Percentiles rank a stretch among this genome's conserved stretches.
Evolutionary conservation across 371 early-diverging fungal genomes (phyloP).

Genomic region (Mortierella sp.): DNA sequence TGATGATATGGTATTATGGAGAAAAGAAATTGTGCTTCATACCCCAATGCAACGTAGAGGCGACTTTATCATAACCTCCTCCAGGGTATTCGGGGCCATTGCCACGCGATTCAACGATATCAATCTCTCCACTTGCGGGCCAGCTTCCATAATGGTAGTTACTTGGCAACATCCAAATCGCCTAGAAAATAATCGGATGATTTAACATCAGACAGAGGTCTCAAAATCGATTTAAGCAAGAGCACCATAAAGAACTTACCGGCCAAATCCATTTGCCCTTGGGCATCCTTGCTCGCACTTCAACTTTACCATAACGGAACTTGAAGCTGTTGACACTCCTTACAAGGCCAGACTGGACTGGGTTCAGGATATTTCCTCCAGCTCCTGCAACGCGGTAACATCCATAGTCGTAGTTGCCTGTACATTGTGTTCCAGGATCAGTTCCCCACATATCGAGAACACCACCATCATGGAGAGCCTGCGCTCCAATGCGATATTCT

Average conservation of each 20-base stretch:
- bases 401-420: constrained; percentile 59
- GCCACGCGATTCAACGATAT: constrained; percentile 70
- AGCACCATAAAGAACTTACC: constrained; percentile 18
- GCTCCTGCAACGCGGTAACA: constrained; percentile 66
- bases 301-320: constrained; percentile 71
- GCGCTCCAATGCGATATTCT: constrained; percentile 40
- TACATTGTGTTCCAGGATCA: constrained; percentile 57
- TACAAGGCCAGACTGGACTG: constrained; percentile 74
- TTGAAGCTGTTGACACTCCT: constrained; percentile 64
- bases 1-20: not conserved
- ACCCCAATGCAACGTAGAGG: constrained; percentile 75
- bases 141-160: constrained; percentile 75
- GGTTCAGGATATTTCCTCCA: constrained; percentile 72
- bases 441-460: constrained; percentile 55
- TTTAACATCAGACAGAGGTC: not conserved
- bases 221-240: too few species aligned
- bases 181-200: constrained; percentile 22
- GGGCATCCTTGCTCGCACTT: constrained; percentile 75
- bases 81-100: constrained; percentile 61
- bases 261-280: constrained; percentile 80
- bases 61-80: constrained; percentile 62
- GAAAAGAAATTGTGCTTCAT: not conserved
- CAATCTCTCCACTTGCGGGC: constrained; percentile 78
- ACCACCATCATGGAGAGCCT: constrained; percentile 33
- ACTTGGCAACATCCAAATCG: constrained; percentile 81